phyloP scores from a whole-genome alignment of 1,284 basidiomycete species.

The Cryptococcus sp. region DNA sequence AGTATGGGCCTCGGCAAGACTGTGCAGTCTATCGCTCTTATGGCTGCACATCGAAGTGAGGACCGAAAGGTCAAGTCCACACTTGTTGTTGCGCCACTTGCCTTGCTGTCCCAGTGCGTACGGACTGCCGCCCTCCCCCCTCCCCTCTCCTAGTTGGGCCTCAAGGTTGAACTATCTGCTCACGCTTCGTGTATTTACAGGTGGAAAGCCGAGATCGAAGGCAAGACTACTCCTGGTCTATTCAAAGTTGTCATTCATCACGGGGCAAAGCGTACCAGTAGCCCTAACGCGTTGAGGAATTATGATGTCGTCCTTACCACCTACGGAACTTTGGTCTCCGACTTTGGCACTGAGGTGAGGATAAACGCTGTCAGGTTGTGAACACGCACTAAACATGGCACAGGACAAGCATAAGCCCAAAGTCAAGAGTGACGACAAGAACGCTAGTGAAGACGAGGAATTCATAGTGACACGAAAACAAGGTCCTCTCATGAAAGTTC shows the following conservation, averaged over 20 bases:
- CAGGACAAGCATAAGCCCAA: conserved; percentile 14
- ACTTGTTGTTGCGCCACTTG: conserved; percentile 53
- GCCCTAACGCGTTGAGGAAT: conserved; percentile 35
- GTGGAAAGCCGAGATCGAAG: conserved; percentile 54
- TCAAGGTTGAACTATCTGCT: not conserved
- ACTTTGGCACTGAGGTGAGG: conserved; percentile 29
- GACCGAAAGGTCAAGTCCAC: conserved; percentile 49
- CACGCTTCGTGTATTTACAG: conserved; percentile 15
- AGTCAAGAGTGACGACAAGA: conserved; percentile 23
- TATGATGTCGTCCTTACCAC: conserved; percentile 52
- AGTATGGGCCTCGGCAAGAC: conserved; percentile 48
- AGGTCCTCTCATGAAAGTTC: conserved; percentile 42
- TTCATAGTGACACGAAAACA: conserved; percentile 15
- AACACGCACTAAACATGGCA: not conserved
- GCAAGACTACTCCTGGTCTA: conserved; percentile 40
- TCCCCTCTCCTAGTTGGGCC: not conserved
- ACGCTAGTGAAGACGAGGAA: conserved; percentile 27
- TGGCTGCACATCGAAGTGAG: conserved; percentile 41
- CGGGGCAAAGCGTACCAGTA: conserved; percentile 37
- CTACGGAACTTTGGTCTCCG: conserved; percentile 39
- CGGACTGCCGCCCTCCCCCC: not conserved
- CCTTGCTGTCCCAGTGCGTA: conserved; percentile 49
- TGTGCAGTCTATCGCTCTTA: conserved; percentile 52
- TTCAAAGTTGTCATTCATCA: conserved; percentile 50
- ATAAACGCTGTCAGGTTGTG: no score